phyloP scores from a whole-genome alignment of 2,329 filamentous ascomycete genomes.

The Aspergillus ochraceus region DNA sequence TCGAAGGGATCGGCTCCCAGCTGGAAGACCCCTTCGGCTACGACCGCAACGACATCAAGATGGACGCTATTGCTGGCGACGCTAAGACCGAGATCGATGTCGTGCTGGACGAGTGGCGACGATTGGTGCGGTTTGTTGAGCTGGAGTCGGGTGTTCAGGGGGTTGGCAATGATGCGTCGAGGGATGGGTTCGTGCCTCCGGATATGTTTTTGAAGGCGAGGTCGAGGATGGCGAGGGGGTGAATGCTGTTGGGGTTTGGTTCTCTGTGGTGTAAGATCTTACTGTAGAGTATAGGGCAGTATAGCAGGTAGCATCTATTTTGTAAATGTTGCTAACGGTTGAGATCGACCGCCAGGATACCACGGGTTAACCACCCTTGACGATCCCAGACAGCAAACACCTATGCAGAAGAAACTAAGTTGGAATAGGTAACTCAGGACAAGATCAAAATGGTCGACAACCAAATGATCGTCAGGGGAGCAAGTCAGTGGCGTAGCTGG shows the following conservation, averaged over 20 bases:
- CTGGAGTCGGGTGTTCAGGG: background rate
- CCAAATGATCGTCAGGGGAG: background rate
- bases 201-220: constrained; percentile 33
- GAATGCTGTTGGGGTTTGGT: background rate
- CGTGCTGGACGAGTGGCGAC: constrained; percentile 59
- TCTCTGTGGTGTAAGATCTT: background rate
- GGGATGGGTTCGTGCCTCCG: constrained; percentile 22
- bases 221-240: constrained; percentile 9
- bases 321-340: no score
- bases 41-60: constrained; percentile 66
- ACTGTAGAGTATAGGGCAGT: background rate
- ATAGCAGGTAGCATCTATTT: no score
- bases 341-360: no score
- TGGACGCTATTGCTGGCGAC: constrained; percentile 66
- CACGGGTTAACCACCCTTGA: no score
- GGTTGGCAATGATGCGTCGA: background rate
- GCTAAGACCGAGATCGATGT: constrained; percentile 58
- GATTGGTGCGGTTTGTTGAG: constrained; percentile 20
- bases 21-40: constrained; percentile 68
- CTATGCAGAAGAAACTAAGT: no score
- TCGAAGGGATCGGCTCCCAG: constrained; percentile 63
- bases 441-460: background rate
- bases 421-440: no score
- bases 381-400: no score
- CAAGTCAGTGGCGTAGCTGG: background rate